phyloP scores from a whole-genome alignment of 2,329 filamentous ascomycete genomes.

The Hortaea sp. region DNA sequence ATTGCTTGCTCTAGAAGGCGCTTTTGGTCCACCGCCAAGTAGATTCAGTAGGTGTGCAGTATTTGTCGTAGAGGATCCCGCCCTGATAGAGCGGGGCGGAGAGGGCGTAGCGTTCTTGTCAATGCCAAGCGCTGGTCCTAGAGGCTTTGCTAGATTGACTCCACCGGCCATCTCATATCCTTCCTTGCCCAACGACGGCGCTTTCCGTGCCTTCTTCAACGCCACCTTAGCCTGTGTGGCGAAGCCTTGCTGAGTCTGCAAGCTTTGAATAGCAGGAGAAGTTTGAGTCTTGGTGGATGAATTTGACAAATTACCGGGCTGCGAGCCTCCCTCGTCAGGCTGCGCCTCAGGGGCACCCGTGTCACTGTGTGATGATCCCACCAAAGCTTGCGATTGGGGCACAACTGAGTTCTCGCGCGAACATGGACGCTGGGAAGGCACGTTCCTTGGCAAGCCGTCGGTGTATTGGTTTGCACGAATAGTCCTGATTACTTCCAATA shows the following conservation, averaged over 20 bases:
- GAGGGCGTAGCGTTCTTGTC: not conserved
- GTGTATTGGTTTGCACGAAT: slow-evolving; percentile 9
- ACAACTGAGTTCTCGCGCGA: too few relatives aligned
- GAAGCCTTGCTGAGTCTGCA: not conserved
- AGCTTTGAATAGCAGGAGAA: not conserved
- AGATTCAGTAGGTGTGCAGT: not conserved
- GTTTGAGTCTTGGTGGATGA: not conserved
- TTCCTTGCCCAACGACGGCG: slow-evolving; percentile 12
- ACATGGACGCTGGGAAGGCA: too few relatives aligned
- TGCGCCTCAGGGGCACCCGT: too few relatives aligned
- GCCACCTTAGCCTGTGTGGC: not conserved
- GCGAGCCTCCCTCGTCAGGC: too few relatives aligned
- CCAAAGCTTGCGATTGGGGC: too few relatives aligned
- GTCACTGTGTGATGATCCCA: too few relatives aligned
- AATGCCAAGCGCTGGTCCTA: not conserved
- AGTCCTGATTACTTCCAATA: slow-evolving; percentile 13
- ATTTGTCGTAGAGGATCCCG: not conserved
- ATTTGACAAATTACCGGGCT: too few relatives aligned
- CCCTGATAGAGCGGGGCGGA: not conserved
- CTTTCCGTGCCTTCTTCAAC: slow-evolving; percentile 4
- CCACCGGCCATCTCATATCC: slow-evolving; percentile 17
- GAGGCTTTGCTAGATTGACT: slow-evolving; percentile 17
- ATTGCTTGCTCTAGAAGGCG: not conserved
- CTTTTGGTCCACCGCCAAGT: not conserved
- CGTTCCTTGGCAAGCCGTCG: not conserved